Evolutionary conservation across 2,329 filamentous ascomycete species (phyloP).

Genomic region (Bisporella sp.): DNA sequence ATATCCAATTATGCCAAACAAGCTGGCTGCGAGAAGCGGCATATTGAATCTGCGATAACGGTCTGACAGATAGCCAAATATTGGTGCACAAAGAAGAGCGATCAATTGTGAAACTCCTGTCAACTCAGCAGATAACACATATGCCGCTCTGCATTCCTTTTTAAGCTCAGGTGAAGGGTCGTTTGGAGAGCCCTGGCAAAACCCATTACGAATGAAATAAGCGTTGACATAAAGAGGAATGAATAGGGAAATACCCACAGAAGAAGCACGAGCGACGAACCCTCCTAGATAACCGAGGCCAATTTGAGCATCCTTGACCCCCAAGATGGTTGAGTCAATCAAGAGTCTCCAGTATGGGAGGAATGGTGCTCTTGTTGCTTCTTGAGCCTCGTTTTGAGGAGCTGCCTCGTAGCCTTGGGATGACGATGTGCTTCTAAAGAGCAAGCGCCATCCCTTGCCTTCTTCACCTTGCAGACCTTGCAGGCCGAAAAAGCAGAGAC

Average conservation of each 20-base stretch:
- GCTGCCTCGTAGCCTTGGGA: conserved; percentile 11
- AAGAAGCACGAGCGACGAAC: conserved; percentile 90
- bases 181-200: conserved; percentile 62
- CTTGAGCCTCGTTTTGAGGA: not conserved
- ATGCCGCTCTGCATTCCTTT: conserved; percentile 76
- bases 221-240: conserved; percentile 90
- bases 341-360: conserved; percentile 55
- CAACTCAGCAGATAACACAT: conserved; percentile 78
- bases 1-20: conserved; percentile 74
- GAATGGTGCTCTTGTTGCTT: conserved; percentile 19
- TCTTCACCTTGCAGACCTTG: conserved; percentile 65
- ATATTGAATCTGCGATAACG: conserved; percentile 59
- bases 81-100: conserved; percentile 75
- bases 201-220: conserved; percentile 75
- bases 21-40: conserved; percentile 65
- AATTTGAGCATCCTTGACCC: conserved; percentile 70
- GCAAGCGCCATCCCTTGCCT: conserved; percentile 60
- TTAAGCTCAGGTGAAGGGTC: conserved; percentile 70
- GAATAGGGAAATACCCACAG: conserved; percentile 91
- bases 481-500: conserved; percentile 74
- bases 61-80: conserved; percentile 82
- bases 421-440: conserved; percentile 35
- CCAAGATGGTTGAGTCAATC: conserved; percentile 58
- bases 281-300: conserved; percentile 85
- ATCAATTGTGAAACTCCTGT: conserved; percentile 85